Percentiles rank a stretch among this genome's conserved stretches.
Conservation (phyloP, 2,329 filamentous ascomycete species). For the Microsporum audouinii region DNA sequence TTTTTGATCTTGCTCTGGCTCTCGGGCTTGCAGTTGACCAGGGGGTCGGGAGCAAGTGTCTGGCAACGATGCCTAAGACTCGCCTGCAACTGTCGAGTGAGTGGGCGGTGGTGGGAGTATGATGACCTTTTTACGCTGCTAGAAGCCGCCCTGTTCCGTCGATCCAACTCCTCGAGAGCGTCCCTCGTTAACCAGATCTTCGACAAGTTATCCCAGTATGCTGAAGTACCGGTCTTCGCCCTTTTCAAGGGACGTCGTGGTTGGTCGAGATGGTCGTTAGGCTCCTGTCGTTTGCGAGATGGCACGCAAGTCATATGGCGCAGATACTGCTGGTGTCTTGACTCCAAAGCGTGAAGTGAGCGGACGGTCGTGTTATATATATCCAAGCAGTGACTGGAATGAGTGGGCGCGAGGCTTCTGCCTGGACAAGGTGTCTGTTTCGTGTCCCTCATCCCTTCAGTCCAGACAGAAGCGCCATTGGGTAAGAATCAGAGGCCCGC, state of each 20-base stretch:
- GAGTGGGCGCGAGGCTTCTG: no score
- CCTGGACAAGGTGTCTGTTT: no score
- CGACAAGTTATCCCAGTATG: slow-evolving; percentile 19
- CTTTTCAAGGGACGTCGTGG: background rate
- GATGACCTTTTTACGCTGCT: background rate
- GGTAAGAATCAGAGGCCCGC: no score
- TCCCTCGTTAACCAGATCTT: slow-evolving; percentile 1
- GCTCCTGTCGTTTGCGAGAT: background rate
- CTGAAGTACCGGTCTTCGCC: background rate
- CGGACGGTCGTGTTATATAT: no score
- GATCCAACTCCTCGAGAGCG: slow-evolving; percentile 18
- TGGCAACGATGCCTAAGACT: slow-evolving; percentile 5
- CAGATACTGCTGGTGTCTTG: background rate
- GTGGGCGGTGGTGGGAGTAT: background rate
- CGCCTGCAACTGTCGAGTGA: slow-evolving; percentile 9
- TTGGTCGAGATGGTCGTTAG: background rate
- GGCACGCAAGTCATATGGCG: background rate
- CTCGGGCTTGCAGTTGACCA: background rate
- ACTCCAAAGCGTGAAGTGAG: background rate
- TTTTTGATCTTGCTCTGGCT: slow-evolving; percentile 1
- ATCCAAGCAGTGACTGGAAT: no score
- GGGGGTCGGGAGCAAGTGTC: slow-evolving; percentile 2
- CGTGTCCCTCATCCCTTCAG: no score
- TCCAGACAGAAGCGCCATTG: no score
- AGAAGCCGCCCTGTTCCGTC: slow-evolving; percentile 10